Conservation (phyloP, 75 land plant genomes). For the Larix kaempferi region DNA sequence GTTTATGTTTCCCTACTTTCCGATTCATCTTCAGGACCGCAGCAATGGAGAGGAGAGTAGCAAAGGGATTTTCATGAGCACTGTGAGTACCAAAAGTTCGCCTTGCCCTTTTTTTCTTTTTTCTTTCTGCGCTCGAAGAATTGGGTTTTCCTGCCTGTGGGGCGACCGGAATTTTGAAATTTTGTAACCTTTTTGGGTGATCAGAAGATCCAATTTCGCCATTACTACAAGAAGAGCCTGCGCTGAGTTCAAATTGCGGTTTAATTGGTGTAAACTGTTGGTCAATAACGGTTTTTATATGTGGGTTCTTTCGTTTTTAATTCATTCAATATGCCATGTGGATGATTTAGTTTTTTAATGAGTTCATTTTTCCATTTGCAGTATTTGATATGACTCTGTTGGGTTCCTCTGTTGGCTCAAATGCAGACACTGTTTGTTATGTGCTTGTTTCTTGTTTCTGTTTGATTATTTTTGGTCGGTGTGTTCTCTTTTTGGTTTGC, state of each 20-base stretch:
- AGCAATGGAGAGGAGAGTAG: neutral
- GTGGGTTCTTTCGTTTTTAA: no score
- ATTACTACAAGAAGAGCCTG: neutral
- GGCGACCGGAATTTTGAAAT: neutral
- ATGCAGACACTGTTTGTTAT: neutral
- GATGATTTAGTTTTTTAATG: neutral
- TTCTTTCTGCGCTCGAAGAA: neutral
- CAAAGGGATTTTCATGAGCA: neutral
- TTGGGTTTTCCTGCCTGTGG: neutral
- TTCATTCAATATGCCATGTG: neutral
- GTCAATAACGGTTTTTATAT: no score
- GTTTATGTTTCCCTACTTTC: neutral
- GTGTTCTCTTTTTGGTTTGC: neutral
- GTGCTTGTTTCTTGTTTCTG: neutral
- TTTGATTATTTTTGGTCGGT: neutral
- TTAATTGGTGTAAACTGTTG: no score
- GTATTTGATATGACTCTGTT: neutral
- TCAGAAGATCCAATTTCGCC: neutral
- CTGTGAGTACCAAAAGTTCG: neutral
- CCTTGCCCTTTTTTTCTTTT: no score
- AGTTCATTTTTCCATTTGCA: neutral
- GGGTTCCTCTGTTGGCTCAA: neutral
- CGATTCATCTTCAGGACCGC: neutral
- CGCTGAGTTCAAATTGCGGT: no score
- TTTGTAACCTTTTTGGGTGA: neutral